Evolutionary conservation across 225 moss, liverwort and hornwort species (phyloP).

Genomic region (Marchantia polymorpha): DNA sequence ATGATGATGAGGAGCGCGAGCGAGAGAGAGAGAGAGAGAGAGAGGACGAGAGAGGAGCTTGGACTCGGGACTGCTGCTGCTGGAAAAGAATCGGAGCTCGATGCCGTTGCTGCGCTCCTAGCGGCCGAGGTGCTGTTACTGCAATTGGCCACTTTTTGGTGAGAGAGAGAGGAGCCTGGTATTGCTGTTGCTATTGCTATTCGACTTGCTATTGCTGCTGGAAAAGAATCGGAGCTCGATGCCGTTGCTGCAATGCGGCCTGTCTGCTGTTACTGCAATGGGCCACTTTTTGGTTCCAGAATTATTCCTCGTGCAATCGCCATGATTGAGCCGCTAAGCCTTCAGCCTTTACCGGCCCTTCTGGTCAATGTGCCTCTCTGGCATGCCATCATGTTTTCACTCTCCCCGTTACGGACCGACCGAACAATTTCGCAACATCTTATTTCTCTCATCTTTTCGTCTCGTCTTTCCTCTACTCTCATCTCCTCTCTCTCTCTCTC

Average conservation of each 20-base stretch:
- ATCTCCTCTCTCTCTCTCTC: neutral
- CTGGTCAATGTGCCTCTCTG: neutral
- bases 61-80: neutral
- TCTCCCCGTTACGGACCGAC: neutral
- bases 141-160: neutral
- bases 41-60: too few species aligned
- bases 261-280: neutral
- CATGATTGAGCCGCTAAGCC: neutral
- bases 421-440: neutral
- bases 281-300: neutral
- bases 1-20: neutral
- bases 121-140: neutral
- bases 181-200: too few species aligned
- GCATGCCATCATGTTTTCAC: slow-evolving; percentile 7
- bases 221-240: neutral
- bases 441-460: too few species aligned
- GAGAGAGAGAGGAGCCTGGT: too few species aligned
- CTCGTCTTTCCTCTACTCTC: too few species aligned
- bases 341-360: neutral
- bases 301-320: neutral
- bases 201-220: neutral
- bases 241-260: neutral
- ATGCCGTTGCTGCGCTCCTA: neutral
- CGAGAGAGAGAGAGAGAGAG: too few species aligned
- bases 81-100: neutral